phyloP scores from a whole-genome alignment of 768 basidiomycete species.

The Mycena leptocephala region DNA sequence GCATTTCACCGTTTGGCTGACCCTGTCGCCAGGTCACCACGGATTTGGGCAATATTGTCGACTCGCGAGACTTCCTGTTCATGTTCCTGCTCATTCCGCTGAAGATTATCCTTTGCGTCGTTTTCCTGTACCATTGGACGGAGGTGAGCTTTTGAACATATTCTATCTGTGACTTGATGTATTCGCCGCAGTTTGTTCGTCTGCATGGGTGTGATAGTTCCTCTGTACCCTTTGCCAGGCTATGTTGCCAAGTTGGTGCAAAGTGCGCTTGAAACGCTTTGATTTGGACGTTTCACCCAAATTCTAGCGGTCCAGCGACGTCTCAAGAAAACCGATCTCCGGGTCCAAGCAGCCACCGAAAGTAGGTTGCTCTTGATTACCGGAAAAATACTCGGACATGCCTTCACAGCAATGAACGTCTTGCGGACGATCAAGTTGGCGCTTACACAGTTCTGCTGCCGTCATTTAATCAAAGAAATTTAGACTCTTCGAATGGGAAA shows the following conservation, averaged over 20 bases:
- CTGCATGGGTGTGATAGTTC: conserved; percentile 57
- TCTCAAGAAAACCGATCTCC: conserved; percentile 73
- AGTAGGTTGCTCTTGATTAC: conserved; percentile 52
- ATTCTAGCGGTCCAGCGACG: conserved; percentile 58
- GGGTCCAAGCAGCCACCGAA: conserved; percentile 77
- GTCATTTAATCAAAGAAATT: not conserved
- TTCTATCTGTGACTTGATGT: not conserved
- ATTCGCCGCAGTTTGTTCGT: conserved; percentile 63
- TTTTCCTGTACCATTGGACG: conserved; percentile 67
- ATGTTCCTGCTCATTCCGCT: conserved; percentile 49
- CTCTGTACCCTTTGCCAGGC: conserved; percentile 68
- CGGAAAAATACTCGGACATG: not conserved
- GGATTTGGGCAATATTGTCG: conserved; percentile 14
- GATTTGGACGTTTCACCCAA: not conserved
- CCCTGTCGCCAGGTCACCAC: not conserved
- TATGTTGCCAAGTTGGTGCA: conserved; percentile 67
- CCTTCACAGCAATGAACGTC: conserved; percentile 61
- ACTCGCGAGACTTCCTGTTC: conserved; percentile 30
- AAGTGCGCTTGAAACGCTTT: conserved; percentile 19
- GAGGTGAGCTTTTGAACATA: conserved; percentile 51
- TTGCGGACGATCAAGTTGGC: conserved; percentile 74
- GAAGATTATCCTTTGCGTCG: conserved; percentile 54
- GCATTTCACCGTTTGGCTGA: not conserved
- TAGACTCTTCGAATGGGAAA: conserved; percentile 69
- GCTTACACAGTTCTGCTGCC: not conserved